A percentile compares a stretch with the other conserved stretches of the same genome.
phyloP scores from a whole-genome alignment of 345 rosid species.

The Syzygium jambos region DNA sequence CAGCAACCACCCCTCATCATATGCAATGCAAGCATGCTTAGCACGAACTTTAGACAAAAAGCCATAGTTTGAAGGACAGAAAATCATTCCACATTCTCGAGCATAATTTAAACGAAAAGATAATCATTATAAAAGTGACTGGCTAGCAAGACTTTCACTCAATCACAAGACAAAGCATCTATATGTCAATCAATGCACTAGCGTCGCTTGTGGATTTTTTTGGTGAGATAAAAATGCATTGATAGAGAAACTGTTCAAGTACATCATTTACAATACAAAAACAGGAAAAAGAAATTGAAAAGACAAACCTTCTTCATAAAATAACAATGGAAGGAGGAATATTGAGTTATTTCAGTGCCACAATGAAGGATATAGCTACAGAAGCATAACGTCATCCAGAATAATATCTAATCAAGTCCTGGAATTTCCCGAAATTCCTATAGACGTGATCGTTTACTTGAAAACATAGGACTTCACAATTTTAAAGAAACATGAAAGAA shows the following conservation, averaged over 20 bases:
- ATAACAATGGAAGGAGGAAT: background rate
- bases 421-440: background rate
- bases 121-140: background rate
- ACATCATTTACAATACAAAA: background rate
- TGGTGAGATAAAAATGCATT: background rate
- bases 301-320: background rate
- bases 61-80: background rate
- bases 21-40: background rate
- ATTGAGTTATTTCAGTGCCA: background rate
- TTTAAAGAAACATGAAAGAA: background rate
- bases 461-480: background rate
- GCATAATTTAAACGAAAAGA: background rate
- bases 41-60: background rate
- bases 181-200: background rate
- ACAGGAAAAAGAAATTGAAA: background rate
- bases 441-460: background rate
- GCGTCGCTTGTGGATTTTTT: background rate
- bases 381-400: background rate
- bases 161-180: background rate
- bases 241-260: background rate
- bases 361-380: background rate
- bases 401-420: background rate
- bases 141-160: background rate
- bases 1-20: background rate
- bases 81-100: background rate